Evolutionary conservation across 1,139 yeast genomes (phyloP).

Genomic region (Pichia sp.): DNA sequence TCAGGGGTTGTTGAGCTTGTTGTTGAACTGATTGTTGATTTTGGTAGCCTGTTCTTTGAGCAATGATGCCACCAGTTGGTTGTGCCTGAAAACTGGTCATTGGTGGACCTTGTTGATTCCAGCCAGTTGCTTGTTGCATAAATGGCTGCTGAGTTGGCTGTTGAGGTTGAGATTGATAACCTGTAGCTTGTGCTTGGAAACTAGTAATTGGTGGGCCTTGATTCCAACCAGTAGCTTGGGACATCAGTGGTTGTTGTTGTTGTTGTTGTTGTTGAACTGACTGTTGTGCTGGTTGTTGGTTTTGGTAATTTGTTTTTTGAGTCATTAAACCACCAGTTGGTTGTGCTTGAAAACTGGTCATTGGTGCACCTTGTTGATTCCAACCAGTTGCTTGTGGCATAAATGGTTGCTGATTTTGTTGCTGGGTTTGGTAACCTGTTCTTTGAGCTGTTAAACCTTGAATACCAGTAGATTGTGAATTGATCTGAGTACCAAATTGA

Average conservation of each 20-base stretch:
- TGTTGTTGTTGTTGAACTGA: slow-evolving; percentile 11
- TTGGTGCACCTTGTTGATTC: slow-evolving; percentile 13
- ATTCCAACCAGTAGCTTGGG: slow-evolving; percentile 29
- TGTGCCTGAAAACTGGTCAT: slow-evolving; percentile 21
- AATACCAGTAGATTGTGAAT: slow-evolving; percentile 36
- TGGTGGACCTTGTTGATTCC: slow-evolving; percentile 15
- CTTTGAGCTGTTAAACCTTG: slow-evolving; percentile 34
- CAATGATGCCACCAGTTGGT: slow-evolving; percentile 25
- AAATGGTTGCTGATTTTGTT: slow-evolving; percentile 24
- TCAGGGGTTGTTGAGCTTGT: slow-evolving; percentile 20
- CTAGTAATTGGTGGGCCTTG: slow-evolving; percentile 16
- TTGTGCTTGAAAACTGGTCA: slow-evolving; percentile 22
- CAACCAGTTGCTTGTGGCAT: slow-evolving; percentile 31
- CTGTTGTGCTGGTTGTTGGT: not conserved
- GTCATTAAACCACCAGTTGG: slow-evolving; percentile 25
- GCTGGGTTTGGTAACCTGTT: slow-evolving; percentile 34
- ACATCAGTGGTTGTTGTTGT: slow-evolving; percentile 12
- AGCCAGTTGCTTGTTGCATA: slow-evolving; percentile 18
- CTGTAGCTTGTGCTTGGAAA: slow-evolving; percentile 17
- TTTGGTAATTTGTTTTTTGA: slow-evolving; percentile 24
- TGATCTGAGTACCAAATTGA: slow-evolving; percentile 20
- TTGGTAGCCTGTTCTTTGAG: slow-evolving; percentile 30
- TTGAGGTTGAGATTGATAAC: slow-evolving; percentile 1
- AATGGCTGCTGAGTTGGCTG: slow-evolving; percentile 28
- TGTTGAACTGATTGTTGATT: no score